These are phyloP conservation scores for Coemansia sp. DNA, from an alignment of 192 early-diverging fungal species.

Conservation along the genomic window DNA sequence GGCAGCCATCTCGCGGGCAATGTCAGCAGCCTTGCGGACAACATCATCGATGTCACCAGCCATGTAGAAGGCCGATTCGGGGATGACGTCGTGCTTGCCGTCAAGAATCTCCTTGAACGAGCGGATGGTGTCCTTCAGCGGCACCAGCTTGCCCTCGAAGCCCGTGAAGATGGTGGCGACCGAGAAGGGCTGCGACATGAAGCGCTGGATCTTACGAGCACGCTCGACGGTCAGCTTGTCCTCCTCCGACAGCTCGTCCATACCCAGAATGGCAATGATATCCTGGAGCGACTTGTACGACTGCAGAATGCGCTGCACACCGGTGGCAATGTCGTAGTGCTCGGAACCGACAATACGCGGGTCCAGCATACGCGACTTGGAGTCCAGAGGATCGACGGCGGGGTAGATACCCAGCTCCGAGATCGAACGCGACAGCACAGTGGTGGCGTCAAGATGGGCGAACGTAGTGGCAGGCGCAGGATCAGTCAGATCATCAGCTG, in stretches of 20 bases:
- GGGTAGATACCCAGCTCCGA: constrained; percentile 99
- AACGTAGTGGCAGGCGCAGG: constrained; percentile 99
- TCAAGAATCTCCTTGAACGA: constrained; percentile 97
- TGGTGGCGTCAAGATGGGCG: constrained; percentile 98
- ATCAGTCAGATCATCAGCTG: constrained; percentile 99
- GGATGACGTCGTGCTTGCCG: constrained; percentile 93
- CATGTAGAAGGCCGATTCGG: constrained; percentile 98
- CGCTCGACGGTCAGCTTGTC: constrained; percentile 98
- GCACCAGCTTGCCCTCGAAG: constrained; percentile 92
- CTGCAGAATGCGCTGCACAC: constrained; percentile 94
- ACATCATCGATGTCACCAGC: constrained; percentile 96
- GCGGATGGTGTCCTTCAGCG: constrained; percentile 89
- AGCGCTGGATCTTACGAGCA: constrained; percentile 99
- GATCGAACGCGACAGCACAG: constrained; percentile 97
- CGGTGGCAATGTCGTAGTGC: constrained; percentile 93
- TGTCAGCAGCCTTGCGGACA: constrained; percentile 81
- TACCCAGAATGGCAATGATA: constrained; percentile 99
- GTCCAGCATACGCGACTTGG: constrained; percentile 97
- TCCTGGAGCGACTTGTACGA: constrained; percentile 99
- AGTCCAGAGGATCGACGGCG: constrained; percentile 96
- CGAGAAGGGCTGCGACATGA: constrained; percentile 98
- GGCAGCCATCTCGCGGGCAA: constrained; percentile 67
- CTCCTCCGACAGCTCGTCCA: constrained; percentile 98
- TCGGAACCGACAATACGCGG: constrained; percentile 93
- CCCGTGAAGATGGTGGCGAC: constrained; percentile 97